phyloP scores from a whole-genome alignment of 306 rosid species.

The Fragaria ananassa region DNA sequence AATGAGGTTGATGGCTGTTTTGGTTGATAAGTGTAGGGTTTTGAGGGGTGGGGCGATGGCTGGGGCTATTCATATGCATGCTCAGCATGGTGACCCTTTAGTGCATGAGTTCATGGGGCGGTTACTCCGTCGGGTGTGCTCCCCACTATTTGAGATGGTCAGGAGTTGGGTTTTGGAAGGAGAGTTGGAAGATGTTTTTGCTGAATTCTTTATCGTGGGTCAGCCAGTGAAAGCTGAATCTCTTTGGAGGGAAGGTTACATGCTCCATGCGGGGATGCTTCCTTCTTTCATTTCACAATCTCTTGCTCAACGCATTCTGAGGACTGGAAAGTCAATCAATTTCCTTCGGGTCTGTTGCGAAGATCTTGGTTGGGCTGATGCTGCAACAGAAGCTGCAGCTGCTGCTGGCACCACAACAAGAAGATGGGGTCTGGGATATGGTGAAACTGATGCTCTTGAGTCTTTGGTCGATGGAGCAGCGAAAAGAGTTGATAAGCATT shows the following conservation, averaged over 20 bases:
- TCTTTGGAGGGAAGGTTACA: slow-evolving; percentile 95
- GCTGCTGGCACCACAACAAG: slow-evolving; percentile 70
- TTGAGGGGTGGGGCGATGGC: slow-evolving; percentile 92
- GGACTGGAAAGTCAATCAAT: slow-evolving; percentile 95
- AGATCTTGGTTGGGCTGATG: slow-evolving; percentile 87
- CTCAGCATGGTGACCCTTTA: slow-evolving; percentile 89
- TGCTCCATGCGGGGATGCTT: slow-evolving; percentile 86
- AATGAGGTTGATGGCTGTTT: slow-evolving; percentile 91
- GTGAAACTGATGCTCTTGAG: slow-evolving; percentile 91
- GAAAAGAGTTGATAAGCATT: slow-evolving; percentile 84
- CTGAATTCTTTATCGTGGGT: slow-evolving; percentile 81
- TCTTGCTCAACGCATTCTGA: slow-evolving; percentile 84
- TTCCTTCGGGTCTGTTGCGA: slow-evolving; percentile 96
- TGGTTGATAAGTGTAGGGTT: slow-evolving; percentile 85
- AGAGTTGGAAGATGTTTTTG: slow-evolving; percentile 85
- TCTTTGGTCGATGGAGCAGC: slow-evolving; percentile 88
- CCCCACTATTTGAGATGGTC: slow-evolving; percentile 92
- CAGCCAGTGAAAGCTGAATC: slow-evolving; percentile 96
- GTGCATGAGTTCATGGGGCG: slow-evolving; percentile 82
- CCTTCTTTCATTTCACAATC: slow-evolving; percentile 87
- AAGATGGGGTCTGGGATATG: slow-evolving; percentile 86
- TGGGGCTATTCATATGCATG: slow-evolving; percentile 86
- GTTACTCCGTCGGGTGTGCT: slow-evolving; percentile 77
- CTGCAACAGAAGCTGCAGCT: slow-evolving; percentile 73
- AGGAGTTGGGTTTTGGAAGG: slow-evolving; percentile 94